Conservation (phyloP, 345 rosid genomes). For the Sonneratia alba region DNA sequence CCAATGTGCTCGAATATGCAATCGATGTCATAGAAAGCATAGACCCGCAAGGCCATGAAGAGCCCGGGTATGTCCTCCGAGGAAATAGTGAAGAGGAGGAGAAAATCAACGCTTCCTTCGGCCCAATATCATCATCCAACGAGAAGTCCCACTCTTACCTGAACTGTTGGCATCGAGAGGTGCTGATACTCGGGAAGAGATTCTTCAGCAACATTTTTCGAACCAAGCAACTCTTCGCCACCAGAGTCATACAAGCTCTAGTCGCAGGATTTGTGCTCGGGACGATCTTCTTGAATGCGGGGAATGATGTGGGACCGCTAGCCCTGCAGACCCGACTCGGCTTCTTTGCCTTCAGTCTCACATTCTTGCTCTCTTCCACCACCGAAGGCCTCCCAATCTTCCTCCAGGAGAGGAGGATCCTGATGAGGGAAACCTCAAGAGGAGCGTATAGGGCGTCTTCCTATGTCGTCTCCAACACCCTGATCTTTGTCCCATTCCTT, state of each 20-base stretch:
- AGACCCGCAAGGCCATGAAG: slow-evolving; percentile 11
- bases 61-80: slow-evolving; percentile 16
- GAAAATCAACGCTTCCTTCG: slow-evolving; percentile 13
- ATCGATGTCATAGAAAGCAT: slow-evolving; percentile 53
- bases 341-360: slow-evolving; percentile 78
- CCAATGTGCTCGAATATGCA: slow-evolving; percentile 79
- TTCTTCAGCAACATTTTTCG: slow-evolving; percentile 76
- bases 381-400: slow-evolving; percentile 87
- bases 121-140: background rate
- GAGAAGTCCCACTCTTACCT: slow-evolving; percentile 30
- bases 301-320: slow-evolving; percentile 31
- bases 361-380: slow-evolving; percentile 74
- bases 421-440: slow-evolving; percentile 72
- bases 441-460: slow-evolving; percentile 69
- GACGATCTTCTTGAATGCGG: slow-evolving; percentile 57
- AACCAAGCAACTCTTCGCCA: slow-evolving; percentile 64
- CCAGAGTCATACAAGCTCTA: slow-evolving; percentile 64
- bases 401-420: slow-evolving; percentile 71
- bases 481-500: slow-evolving; percentile 66
- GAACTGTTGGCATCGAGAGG: slow-evolving; percentile 47
- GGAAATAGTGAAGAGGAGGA: slow-evolving; percentile 8
- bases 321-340: slow-evolving; percentile 59
- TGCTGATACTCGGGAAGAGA: slow-evolving; percentile 56
- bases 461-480: slow-evolving; percentile 58
- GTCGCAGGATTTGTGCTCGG: slow-evolving; percentile 69